Evolutionary conservation across 805 yeast species (phyloP), one percentile per base, ranked within the genome.

Genomic region (Lipomyces yamadae): DNA sequence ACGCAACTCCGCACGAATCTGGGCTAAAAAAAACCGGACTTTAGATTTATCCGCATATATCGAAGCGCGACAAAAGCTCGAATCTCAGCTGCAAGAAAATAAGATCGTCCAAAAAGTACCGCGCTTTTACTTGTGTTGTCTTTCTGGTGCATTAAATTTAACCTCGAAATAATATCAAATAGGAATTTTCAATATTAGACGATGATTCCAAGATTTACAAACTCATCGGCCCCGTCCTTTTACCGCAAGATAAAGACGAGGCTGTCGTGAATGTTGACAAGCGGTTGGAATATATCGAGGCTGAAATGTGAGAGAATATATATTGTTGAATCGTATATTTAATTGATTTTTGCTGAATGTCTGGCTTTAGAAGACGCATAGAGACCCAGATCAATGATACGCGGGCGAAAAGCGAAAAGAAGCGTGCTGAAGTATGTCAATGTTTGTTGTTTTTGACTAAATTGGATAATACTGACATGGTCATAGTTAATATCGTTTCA

Each of bases 41-140:
- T 13, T 8, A 73, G 81, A 77, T 6, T 71, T 79, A 61, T 74
- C 77, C 53, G 89, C 86, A 61, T 80, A 86, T 55, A 82, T 92
- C 48, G 80, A 85, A 4, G 86, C 92, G 11, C 87, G 98, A 74
- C 96, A 94, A 72, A 86, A 88, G 75, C 83, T 95, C 57, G 99
- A 95, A 76, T 91, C 98, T 0, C 99, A 95, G 79, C 85, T 82
- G 73, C 99, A 95, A 78, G 99, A 95, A 77, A 93, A 93, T 77
- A 87, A 87, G 73, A 93, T 95, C 60, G 99, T 95, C 15, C 83
- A 87, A 71, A 88, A 85, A 50, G 77, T 74, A 61, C n/a, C n/a
- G n/a, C 11, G 4, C 45, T 29, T 24, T 15, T 8, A 2, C 33
- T 29, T 29, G 7, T 34, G 5, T 3, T 13, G 7, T 52, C 15